Base-by-base conservation (phyloP, 345 rosid genomes). In the Eutrema japonicum region DNA sequence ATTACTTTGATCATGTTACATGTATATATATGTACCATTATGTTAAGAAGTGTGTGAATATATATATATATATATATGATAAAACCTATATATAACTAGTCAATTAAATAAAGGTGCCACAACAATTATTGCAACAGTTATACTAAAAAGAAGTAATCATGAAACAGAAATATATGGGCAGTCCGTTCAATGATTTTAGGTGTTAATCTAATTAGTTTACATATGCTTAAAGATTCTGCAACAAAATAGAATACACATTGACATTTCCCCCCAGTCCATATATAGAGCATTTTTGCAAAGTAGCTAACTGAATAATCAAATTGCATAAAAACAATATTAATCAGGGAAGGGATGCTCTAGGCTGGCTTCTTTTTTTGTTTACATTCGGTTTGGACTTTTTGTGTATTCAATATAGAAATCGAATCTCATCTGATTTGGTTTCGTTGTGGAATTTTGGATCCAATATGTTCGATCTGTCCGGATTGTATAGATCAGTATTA, bases 61-160 rank as follows among this genome's bases (percentile, higher is more conserved):
- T 46, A 49, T 4, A 48, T 48, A 54, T 18, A 61, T 32, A 18
- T 30, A 47, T 18, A 13, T 8, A 37, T 14, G 35, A 16, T 65
- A 49, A 41, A 68, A 32, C 4, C 14, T n/a, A n/a, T n/a, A 42
- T 14, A 51, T 51, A 51, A 61, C 64, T 18, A 68, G 64, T 42
- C 50, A 61, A 13, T 14, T 7, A 32, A 32, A 49, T 18, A 49
- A 60, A 59, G 55, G 68, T 61, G 29, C 74, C 60, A 70, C 65
- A 76, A 63, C 65, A 76, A 61, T 46, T 38, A 75, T 54, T 76
- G 58, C 22, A 29, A 13, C n/a, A 30, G 10, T 22, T 22, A 22
- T 22, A 22, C 26, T 22, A 1, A 22, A 22, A 35, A 49, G 52
- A n/a, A 22, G 7, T 12, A 49, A 32, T 54, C 11, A 38, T 59